phyloP scores from a whole-genome alignment of 371 early-diverging fungal species.

The Choanephora cucurbitarum region DNA sequence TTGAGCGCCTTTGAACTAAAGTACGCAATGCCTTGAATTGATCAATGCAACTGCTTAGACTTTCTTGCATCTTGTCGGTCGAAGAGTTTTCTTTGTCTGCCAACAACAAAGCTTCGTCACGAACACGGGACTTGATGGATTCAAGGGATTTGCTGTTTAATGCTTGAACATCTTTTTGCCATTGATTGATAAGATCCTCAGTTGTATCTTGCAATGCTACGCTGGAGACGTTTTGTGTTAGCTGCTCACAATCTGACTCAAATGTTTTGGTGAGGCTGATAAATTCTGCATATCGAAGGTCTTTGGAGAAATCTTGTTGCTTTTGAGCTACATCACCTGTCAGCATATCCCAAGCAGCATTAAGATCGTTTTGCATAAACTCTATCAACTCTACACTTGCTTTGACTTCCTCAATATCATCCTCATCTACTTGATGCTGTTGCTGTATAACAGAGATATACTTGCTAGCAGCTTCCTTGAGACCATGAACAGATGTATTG shows the following conservation, averaged over 20 bases:
- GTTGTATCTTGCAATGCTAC: constrained; percentile 10
- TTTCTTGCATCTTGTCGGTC: neutral
- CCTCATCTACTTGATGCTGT: constrained; percentile 6
- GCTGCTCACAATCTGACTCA: neutral
- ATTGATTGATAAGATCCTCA: constrained; percentile 19
- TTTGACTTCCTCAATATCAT: constrained; percentile 9
- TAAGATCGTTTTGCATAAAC: neutral
- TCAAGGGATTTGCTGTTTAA: constrained; percentile 16
- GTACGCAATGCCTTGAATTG: constrained; percentile 9
- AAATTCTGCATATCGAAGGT: constrained; percentile 15
- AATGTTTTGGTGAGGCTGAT: constrained; percentile 5
- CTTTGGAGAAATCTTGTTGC: neutral
- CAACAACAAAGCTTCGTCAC: neutral
- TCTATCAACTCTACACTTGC: constrained; percentile 2
- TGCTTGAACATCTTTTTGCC: constrained; percentile 24
- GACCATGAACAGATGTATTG: constrained; percentile 5
- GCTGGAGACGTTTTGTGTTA: constrained; percentile 1
- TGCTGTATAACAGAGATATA: constrained; percentile 17
- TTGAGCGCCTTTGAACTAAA: constrained; percentile 9
- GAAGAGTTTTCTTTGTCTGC: constrained; percentile 1
- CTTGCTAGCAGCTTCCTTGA: constrained; percentile 13
- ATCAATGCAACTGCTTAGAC: constrained; percentile 1
- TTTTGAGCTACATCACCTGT: neutral
- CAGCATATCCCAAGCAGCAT: constrained; percentile 1
- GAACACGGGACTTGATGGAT: constrained; percentile 8